phyloP scores from a whole-genome alignment of 768 basidiomycete genomes.

The Xerocomellus dryophilus region DNA sequence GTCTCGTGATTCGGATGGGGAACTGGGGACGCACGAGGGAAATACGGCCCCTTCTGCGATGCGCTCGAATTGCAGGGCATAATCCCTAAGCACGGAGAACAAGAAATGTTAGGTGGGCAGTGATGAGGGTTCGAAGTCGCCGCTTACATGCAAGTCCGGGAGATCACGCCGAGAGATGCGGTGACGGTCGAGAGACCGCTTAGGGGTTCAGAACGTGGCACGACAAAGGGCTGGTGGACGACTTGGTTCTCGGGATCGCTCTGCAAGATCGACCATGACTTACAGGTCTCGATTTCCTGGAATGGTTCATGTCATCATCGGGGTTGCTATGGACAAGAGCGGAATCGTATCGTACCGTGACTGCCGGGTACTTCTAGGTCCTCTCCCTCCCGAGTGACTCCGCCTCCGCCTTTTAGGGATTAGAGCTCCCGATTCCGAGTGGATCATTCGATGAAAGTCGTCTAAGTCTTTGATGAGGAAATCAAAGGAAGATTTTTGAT shows the following conservation, averaged over 20 bases:
- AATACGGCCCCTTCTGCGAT: conserved; percentile 1
- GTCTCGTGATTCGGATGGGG: background rate
- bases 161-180: conserved; percentile 2
- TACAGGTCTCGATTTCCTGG: conserved; percentile 11
- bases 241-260: background rate
- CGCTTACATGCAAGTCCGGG: conserved; percentile 7
- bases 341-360: conserved; percentile 1
- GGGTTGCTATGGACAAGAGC: background rate
- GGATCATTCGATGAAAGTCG: background rate
- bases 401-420: background rate
- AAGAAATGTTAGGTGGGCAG: background rate
- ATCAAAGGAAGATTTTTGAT: conserved; percentile 12
- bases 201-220: background rate
- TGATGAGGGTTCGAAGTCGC: background rate
- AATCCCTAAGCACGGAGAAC: conserved; percentile 1
- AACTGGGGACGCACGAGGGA: background rate
- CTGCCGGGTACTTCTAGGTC: background rate
- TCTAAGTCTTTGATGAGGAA: conserved; percentile 10
- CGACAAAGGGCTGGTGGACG: background rate
- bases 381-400: background rate
- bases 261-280: background rate
- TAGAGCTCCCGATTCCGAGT: background rate
- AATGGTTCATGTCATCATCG: background rate
- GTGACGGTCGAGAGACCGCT: conserved; percentile 3
- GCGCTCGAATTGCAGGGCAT: conserved; percentile 3